Percentiles rank a stretch among this genome's conserved stretches.
Evolutionary conservation across 176 grass and related monocot species (phyloP).

Genomic region (Themeda triandra): DNA sequence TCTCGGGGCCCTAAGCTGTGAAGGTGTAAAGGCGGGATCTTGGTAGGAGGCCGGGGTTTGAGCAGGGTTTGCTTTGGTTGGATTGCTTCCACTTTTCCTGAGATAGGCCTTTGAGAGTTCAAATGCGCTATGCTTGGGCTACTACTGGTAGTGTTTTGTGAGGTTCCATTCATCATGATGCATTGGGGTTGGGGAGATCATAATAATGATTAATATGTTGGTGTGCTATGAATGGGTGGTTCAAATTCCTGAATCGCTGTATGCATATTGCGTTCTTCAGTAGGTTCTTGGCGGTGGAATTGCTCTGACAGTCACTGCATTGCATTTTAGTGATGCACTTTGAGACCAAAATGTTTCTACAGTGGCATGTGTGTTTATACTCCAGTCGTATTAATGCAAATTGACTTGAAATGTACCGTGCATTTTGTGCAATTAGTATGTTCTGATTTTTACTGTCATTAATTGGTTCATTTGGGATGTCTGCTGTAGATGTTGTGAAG

Average conservation of each 20-base stretch:
- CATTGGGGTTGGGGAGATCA: too few species aligned
- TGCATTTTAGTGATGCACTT: neutral
- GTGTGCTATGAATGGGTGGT: neutral
- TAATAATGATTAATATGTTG: neutral
- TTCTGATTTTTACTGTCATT: neutral
- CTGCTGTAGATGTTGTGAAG: constrained; percentile 73
- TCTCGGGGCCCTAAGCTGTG: too few species aligned
- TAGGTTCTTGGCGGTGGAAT: neutral
- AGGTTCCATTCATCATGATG: neutral
- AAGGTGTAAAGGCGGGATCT: constrained; percentile 20
- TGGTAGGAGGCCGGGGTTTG: neutral
- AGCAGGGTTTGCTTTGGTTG: neutral
- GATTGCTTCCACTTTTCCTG: neutral
- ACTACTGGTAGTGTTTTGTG: neutral
- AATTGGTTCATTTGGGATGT: neutral
- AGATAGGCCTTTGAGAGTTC: neutral
- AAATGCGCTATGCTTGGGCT: neutral
- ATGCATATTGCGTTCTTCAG: neutral
- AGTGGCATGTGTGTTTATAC: neutral
- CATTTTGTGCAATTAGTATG: neutral
- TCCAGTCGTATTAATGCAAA: neutral
- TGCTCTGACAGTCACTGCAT: neutral
- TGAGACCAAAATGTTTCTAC: neutral
- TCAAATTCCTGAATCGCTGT: neutral
- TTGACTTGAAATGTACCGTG: neutral